Conservation (phyloP, 305 asterid species). For the Galium porrigens region DNA sequence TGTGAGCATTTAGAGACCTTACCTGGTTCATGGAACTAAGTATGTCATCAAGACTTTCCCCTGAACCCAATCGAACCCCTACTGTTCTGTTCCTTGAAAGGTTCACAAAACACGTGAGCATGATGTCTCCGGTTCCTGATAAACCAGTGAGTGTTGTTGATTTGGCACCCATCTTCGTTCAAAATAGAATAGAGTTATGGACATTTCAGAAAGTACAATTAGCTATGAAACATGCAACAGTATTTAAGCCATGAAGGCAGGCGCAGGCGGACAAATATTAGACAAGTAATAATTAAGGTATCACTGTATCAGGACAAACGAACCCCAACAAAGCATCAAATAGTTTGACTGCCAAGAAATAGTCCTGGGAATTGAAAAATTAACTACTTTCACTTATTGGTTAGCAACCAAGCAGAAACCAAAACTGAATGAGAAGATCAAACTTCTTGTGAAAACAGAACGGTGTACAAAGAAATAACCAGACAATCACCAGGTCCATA, state of each 20-base stretch:
- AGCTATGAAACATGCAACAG: not conserved
- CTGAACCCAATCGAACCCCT: slow-evolving; percentile 91
- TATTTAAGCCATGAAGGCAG: not conserved
- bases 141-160: slow-evolving; percentile 74
- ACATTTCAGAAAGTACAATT: slow-evolving; percentile 3
- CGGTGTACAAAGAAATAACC: not conserved
- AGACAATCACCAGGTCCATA: not conserved
- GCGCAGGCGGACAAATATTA: no score
- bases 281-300: not conserved
- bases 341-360: not conserved
- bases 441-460: not conserved
- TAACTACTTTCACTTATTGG: no score
- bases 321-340: not conserved
- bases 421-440: not conserved
- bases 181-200: slow-evolving; percentile 17
- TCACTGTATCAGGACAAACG: not conserved
- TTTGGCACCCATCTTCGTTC: slow-evolving; percentile 77
- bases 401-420: not conserved
- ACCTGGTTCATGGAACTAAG: slow-evolving; percentile 79
- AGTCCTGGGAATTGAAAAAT: not conserved
- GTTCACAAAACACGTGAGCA: slow-evolving; percentile 84
- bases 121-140: slow-evolving; percentile 81
- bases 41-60: slow-evolving; percentile 75
- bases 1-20: slow-evolving; percentile 1
- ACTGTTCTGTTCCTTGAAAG: slow-evolving; percentile 89